Evolutionary conservation across 768 basidiomycete species (phyloP).

Genomic region (Tylopilus subfusipes): DNA sequence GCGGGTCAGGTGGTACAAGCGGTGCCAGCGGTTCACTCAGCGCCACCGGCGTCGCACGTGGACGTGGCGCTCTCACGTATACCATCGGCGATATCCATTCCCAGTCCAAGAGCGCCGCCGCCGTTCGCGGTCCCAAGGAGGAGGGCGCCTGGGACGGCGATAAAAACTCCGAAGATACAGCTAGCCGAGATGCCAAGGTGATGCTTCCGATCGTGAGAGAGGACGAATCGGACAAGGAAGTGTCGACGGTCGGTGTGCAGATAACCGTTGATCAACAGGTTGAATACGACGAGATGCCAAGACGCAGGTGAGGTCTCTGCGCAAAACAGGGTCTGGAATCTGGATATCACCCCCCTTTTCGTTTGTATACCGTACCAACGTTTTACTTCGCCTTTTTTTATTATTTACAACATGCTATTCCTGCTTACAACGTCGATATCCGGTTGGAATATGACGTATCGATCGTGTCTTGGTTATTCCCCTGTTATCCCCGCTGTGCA

Average conservation of each 20-base stretch:
- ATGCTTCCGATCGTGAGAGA: constrained; percentile 33
- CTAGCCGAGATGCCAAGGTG: constrained; percentile 37
- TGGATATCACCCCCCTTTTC: background rate
- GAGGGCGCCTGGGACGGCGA: constrained; percentile 38
- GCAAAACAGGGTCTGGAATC: background rate
- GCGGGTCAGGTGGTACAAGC: constrained; percentile 42
- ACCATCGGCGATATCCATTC: constrained; percentile 49
- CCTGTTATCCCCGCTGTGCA: too few species aligned
- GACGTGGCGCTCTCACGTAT: constrained; percentile 27
- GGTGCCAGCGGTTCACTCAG: constrained; percentile 45
- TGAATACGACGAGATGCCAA: constrained; percentile 41
- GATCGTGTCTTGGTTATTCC: too few species aligned
- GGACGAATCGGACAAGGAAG: constrained; percentile 21
- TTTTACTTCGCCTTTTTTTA: background rate
- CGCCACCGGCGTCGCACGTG: constrained; percentile 26
- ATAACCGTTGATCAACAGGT: constrained; percentile 56
- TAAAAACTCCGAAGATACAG: constrained; percentile 40
- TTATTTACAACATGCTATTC: background rate
- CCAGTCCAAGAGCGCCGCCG: constrained; percentile 49
- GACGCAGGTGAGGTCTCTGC: constrained; percentile 11
- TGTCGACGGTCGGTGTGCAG: constrained; percentile 45
- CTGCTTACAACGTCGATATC: background rate
- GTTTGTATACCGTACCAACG: background rate
- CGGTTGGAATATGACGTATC: background rate
- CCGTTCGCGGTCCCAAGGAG: constrained; percentile 37